Evolutionary conservation across 768 basidiomycete genomes (phyloP).

Genomic region (Hortiboletus flavorubellus): DNA sequence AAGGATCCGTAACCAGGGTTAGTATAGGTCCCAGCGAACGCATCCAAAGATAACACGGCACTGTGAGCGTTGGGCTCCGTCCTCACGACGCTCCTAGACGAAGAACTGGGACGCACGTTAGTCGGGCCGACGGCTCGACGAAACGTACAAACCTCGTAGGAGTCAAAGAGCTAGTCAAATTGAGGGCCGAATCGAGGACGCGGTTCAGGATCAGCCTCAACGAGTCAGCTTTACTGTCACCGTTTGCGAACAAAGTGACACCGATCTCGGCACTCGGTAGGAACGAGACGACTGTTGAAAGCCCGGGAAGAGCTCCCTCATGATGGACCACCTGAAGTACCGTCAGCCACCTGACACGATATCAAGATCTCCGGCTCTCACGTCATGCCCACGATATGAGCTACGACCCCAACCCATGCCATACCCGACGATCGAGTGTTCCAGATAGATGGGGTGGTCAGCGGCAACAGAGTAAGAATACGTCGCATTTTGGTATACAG

Average conservation of each 20-base stretch:
- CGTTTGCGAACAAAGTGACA: constrained; percentile 35
- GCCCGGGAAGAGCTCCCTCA: constrained; percentile 34
- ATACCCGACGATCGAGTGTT: constrained; percentile 35
- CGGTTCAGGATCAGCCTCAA: constrained; percentile 9
- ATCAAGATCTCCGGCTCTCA: constrained; percentile 13
- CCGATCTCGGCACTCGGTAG: constrained; percentile 37
- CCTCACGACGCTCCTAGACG: neutral
- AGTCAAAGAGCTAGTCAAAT: neutral
- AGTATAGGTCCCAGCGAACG: constrained; percentile 36
- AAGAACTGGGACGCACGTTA: neutral
- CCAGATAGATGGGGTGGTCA: constrained; percentile 6
- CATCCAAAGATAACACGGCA: constrained; percentile 14
- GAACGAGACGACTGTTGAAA: constrained; percentile 30
- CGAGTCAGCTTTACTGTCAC: constrained; percentile 13
- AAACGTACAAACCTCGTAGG: constrained; percentile 4
- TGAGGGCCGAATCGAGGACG: constrained; percentile 26
- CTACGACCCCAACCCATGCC: constrained; percentile 42
- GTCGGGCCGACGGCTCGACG: neutral
- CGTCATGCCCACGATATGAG: constrained; percentile 41
- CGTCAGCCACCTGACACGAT: neutral
- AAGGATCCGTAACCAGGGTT: constrained; percentile 38
- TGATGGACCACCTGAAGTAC: constrained; percentile 34
- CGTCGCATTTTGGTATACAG: constrained; percentile 30
- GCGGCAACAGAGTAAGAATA: constrained; percentile 28
- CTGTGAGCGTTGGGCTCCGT: neutral